Evolutionary conservation across 495 filamentous ascomycete species (phyloP).

Genomic region (Cryomyces minteri): DNA sequence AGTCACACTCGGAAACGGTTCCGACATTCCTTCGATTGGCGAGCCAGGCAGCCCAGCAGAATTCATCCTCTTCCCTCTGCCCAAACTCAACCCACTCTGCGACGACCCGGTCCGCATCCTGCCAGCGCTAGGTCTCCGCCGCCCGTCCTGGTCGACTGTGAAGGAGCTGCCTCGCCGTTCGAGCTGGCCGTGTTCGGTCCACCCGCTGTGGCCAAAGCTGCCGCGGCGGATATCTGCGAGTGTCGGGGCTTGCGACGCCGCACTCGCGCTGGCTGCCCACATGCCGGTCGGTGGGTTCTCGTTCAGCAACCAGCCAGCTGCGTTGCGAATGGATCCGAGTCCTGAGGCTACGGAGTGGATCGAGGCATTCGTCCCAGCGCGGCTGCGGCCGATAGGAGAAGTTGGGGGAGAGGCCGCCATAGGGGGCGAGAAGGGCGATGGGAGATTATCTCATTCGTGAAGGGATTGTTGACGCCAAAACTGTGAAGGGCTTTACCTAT

Average conservation of each 20-base stretch:
- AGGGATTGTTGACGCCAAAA: too few species aligned
- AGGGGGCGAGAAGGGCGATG: too few species aligned
- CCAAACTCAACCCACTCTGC: too few species aligned
- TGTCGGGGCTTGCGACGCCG: conserved; percentile 23
- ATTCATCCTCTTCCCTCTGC: too few species aligned
- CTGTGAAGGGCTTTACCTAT: too few species aligned
- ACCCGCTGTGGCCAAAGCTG: conserved; percentile 20
- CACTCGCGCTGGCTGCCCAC: conserved; percentile 30
- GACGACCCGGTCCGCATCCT: too few species aligned
- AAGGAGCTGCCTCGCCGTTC: conserved; percentile 3
- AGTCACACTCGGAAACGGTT: too few species aligned
- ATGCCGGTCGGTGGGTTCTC: conserved; percentile 31
- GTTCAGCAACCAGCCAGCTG: conserved; percentile 27
- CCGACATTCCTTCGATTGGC: too few species aligned
- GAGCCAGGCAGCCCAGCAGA: too few species aligned
- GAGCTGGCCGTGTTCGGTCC: conserved; percentile 19
- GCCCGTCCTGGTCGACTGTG: too few species aligned
- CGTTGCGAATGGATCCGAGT: conserved; percentile 21
- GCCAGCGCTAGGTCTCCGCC: too few species aligned
- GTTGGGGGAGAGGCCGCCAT: neutral
- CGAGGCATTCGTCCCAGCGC: conserved; percentile 13
- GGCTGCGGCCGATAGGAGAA: conserved; percentile 1
- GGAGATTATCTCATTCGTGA: too few species aligned
- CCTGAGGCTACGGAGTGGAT: conserved; percentile 9
- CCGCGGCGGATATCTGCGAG: conserved; percentile 24